phyloP scores from a whole-genome alignment of 164 flowering plant genomes.

The Nymphaea colorata region DNA sequence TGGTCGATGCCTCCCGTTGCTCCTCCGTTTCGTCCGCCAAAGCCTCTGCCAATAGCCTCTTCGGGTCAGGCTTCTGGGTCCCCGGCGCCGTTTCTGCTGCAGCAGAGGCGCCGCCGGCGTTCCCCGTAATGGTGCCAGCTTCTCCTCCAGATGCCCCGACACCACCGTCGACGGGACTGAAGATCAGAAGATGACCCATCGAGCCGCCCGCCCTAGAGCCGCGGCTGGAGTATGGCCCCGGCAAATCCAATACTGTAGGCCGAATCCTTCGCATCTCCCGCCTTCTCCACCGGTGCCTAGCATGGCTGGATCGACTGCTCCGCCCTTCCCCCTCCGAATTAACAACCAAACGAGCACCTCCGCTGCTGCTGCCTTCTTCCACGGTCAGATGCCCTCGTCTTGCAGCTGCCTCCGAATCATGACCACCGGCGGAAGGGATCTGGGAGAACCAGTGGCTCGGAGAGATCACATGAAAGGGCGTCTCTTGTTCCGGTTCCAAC shows the following conservation, averaged over 20 bases:
- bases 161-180: neutral
- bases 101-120: neutral
- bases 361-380: constrained; percentile 13
- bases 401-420: neutral
- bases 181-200: neutral
- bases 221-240: constrained; percentile 2
- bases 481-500: constrained; percentile 30
- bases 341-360: constrained; percentile 19
- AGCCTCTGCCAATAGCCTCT: constrained; percentile 23
- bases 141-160: constrained; percentile 4
- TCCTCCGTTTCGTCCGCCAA: constrained; percentile 11
- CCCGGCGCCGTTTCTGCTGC: neutral
- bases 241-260: constrained; percentile 3
- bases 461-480: neutral
- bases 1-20: constrained; percentile 9
- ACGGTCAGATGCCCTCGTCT: neutral
- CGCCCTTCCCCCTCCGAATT: neutral
- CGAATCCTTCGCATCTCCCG: constrained; percentile 12
- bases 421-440: neutral
- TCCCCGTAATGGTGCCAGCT: constrained; percentile 9
- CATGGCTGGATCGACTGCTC: neutral
- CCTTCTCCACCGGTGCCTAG: constrained; percentile 28
- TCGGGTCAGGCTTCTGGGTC: constrained; percentile 11
- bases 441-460: neutral
- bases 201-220: neutral